Evolutionary conservation across 2,329 filamentous ascomycete genomes (phyloP), one percentile per base, ranked within the genome.

Genomic region (Fusarium sororula): DNA sequence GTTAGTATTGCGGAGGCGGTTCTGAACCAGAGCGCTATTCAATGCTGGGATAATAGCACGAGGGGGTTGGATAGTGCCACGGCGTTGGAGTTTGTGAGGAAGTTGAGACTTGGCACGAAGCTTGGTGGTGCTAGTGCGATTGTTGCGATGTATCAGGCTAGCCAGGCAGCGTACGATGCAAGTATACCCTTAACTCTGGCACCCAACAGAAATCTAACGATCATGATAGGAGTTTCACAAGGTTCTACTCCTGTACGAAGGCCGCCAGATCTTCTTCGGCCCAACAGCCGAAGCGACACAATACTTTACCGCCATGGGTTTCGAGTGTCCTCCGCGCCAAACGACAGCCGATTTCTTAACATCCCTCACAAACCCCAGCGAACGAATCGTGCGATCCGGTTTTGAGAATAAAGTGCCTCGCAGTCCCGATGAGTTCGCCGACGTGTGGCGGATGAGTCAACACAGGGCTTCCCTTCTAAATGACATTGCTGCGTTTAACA

Each of bases 41-140:
- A 93, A 80, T 92, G 91, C 64, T 94, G 92, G 92, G 92, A 91
- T 57, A 92, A 93, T 59, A 90, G 87, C 12, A 93, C 91, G 0
- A 83, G 85, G 64, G 91, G 91, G 11, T 82, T 93, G 4, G 91
- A 93, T 77, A 87, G 89, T 10, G 89, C 87, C 15, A 92, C 90
- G 1, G 90, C 91, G 1, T 79, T 92, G 7, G 90, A 92, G 73
- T 92, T 91, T 64, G 90, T 91, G 15, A 87, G 88, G 70, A 90
- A 88, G 56, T 80, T 93, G 41, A 83, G 90, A 26, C 85, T 88
- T 13, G 83, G 90, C 12, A 90, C 90, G 2, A 88, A 91, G 70
- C 87, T 92, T 77, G 86, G 88, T 8, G 83, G 88, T 38, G 76
- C 88, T 4, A 88, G 90, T 1, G 89, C 89, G 0, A 81, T 87